Evolutionary conservation across 176 grass and related monocot species (phyloP).

Genomic region (Tillandsia fasciculata): DNA sequence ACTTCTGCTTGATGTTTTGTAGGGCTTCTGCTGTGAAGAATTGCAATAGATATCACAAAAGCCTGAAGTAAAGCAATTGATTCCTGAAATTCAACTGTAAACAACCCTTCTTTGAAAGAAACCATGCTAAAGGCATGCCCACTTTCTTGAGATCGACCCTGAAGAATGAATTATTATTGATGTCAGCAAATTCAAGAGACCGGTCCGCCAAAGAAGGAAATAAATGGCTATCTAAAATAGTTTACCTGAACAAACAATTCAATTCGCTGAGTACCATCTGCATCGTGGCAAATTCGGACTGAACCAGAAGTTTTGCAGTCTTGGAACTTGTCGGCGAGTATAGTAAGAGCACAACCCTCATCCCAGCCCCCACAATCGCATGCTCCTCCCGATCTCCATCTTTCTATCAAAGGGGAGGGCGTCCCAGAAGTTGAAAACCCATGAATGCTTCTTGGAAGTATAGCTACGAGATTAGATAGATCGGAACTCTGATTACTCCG

Average conservation of each 20-base stretch:
- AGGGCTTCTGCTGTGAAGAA: conserved; percentile 44
- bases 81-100: conserved; percentile 58
- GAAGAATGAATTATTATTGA: neutral
- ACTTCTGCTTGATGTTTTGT: conserved; percentile 21
- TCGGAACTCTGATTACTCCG: conserved; percentile 20
- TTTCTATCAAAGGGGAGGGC: conserved; percentile 62
- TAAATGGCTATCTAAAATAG: neutral
- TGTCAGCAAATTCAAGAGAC: neutral
- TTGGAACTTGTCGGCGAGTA: conserved; percentile 32
- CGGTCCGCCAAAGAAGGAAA: neutral
- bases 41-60: conserved; percentile 73
- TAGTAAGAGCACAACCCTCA: conserved; percentile 65
- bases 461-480: conserved; percentile 29
- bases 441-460: conserved; percentile 75
- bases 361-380: conserved; percentile 99
- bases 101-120: conserved; percentile 70
- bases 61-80: conserved; percentile 63
- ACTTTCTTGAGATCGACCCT: conserved; percentile 45
- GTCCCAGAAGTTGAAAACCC: conserved; percentile 39
- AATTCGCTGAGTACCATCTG: conserved; percentile 42
- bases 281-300: conserved; percentile 17
- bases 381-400: conserved; percentile 74
- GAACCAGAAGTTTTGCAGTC: conserved; percentile 12
- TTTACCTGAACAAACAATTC: conserved; percentile 63
- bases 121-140: conserved; percentile 54